Conservation (phyloP, 176 grass and related monocot species). For the Eleusine coracana region DNA sequence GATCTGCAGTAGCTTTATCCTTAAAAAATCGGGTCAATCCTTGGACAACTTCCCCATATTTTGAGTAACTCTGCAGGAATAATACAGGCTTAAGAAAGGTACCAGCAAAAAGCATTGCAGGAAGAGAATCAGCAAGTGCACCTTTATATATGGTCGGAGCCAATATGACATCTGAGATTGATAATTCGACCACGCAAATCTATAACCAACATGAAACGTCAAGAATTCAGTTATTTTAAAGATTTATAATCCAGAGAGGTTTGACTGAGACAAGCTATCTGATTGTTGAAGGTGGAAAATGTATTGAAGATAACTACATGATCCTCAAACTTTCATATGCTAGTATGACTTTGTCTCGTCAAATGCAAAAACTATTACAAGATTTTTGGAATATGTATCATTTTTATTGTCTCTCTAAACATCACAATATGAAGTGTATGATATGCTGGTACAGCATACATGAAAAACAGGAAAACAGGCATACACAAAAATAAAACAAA, state of each 20-base stretch:
- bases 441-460: constrained; percentile 7
- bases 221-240: constrained; percentile 38
- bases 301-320: constrained; percentile 15
- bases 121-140: constrained; percentile 40
- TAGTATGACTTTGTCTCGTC: constrained; percentile 17
- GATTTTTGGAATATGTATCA: constrained; percentile 18
- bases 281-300: constrained; percentile 14
- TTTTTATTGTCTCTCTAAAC: background rate
- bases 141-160: constrained; percentile 89
- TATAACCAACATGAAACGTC: constrained; percentile 47
- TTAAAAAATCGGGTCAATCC: constrained; percentile 86
- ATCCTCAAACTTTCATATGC: constrained; percentile 16
- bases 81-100: constrained; percentile 32
- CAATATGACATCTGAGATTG: constrained; percentile 95
- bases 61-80: constrained; percentile 75
- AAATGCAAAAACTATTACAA: constrained; percentile 22
- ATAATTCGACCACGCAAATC: constrained; percentile 75
- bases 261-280: constrained; percentile 19
- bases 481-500: background rate
- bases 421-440: constrained; percentile 15
- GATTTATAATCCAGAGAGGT: background rate
- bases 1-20: constrained; percentile 60
- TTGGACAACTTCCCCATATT: constrained; percentile 87
- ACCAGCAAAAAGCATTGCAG: constrained; percentile 23
- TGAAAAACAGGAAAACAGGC: constrained; percentile 17